phyloP scores from a whole-genome alignment of 202 grass and related monocot species.

The Carex arenaria region DNA sequence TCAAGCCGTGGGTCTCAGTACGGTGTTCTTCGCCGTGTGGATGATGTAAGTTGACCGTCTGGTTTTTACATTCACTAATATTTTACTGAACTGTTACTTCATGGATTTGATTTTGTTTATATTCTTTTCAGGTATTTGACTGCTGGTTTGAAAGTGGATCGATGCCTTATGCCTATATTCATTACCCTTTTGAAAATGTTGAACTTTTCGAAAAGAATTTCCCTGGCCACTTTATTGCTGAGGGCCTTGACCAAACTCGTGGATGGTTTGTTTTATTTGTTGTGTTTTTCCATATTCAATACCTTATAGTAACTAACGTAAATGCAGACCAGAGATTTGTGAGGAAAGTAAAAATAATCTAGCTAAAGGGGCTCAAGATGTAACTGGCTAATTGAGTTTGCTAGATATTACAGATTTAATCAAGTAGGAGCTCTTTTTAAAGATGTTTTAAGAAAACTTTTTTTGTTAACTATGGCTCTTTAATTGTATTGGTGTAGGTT shows the following conservation, averaged over 20 bases:
- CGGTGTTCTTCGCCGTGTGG: constrained; percentile 86
- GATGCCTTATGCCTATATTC: constrained; percentile 99
- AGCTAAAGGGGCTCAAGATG: background rate
- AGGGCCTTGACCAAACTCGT: constrained; percentile 96
- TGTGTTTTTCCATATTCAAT: background rate
- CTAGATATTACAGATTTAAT: background rate
- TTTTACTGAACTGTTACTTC: background rate
- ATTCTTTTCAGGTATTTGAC: constrained; percentile 83
- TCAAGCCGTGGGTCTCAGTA: constrained; percentile 62
- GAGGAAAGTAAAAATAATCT: background rate
- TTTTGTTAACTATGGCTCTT: background rate
- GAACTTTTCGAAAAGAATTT: constrained; percentile 97
- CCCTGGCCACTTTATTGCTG: constrained; percentile 95
- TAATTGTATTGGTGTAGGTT: constrained; percentile 58
- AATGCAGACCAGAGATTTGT: background rate
- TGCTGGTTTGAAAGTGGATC: constrained; percentile 99
- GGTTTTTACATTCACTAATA: constrained; percentile 7
- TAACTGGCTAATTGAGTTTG: background rate
- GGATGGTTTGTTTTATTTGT: constrained; percentile 68
- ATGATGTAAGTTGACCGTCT: constrained; percentile 72
- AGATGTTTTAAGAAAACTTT: background rate
- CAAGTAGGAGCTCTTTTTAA: background rate
- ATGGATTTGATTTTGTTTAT: background rate
- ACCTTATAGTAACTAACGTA: background rate
- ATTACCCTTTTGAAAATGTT: constrained; percentile 98